Evolutionary conservation across 1,284 basidiomycete species (phyloP).

Genomic region (Cryptococcus hybrid): DNA sequence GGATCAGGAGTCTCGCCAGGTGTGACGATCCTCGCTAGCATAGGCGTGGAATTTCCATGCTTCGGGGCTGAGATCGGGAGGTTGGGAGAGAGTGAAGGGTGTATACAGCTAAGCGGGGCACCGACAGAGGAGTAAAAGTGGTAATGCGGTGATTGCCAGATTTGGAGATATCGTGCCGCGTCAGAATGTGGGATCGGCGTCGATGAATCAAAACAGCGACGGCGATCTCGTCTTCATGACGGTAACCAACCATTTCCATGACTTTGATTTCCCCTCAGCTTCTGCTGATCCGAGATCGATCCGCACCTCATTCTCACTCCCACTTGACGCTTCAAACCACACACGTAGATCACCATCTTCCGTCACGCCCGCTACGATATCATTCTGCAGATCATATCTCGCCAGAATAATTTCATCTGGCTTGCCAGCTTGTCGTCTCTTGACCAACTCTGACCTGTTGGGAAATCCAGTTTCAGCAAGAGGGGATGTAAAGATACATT

Average conservation of each 20-base stretch:
- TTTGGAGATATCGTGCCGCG: constrained; percentile 26
- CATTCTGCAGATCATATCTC: constrained; percentile 26
- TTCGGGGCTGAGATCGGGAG: constrained; percentile 17
- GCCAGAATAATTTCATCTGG: constrained; percentile 37
- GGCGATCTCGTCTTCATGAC: constrained; percentile 4
- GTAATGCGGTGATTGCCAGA: neutral
- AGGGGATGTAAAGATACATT: constrained; percentile 36
- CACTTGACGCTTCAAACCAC: constrained; percentile 23
- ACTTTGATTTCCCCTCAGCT: constrained; percentile 20
- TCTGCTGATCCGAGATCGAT: constrained; percentile 34
- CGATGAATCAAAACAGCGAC: constrained; percentile 33
- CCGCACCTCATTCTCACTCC: constrained; percentile 20
- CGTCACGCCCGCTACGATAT: constrained; percentile 38
- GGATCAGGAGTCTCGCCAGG: constrained; percentile 4
- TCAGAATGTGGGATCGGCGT: constrained; percentile 20
- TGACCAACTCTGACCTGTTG: constrained; percentile 33
- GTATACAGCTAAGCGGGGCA: constrained; percentile 15
- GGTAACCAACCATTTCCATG: constrained; percentile 16
- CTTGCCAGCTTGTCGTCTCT: constrained; percentile 24
- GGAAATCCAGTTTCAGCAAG: constrained; percentile 19
- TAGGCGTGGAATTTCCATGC: neutral
- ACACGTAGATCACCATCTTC: constrained; percentile 40
- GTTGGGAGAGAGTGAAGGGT: constrained; percentile 17
- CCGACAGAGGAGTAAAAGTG: constrained; percentile 15
- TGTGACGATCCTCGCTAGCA: constrained; percentile 1